A percentile compares a stretch with the other conserved stretches of the same genome.
phyloP scores from a whole-genome alignment of 768 basidiomycete genomes.

The Rhodotorula diobovata region DNA sequence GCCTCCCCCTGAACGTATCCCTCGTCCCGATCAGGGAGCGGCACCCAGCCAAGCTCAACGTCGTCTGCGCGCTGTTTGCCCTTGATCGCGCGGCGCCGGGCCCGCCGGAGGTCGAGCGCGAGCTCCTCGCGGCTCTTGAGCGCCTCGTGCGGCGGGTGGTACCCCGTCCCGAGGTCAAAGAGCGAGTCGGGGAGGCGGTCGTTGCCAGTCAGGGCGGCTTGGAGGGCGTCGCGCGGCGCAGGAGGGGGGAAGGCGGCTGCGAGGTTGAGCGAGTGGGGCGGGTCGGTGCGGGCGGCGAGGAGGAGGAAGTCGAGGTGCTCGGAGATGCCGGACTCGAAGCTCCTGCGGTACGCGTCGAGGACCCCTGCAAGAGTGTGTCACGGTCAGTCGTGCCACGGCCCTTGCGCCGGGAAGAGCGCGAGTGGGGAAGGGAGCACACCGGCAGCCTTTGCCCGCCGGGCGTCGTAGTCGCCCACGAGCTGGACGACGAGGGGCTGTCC shows the following conservation, averaged over 20 bases:
- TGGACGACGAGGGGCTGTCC: background rate
- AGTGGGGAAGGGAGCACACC: background rate
- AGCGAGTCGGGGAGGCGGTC: background rate
- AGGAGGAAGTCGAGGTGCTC: background rate
- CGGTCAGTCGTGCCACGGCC: background rate
- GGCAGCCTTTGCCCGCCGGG: background rate
- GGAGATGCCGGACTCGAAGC: background rate
- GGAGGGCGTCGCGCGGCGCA: background rate
- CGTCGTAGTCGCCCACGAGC: background rate
- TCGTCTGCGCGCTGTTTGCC: background rate
- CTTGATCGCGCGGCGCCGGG: background rate
- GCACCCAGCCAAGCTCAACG: background rate
- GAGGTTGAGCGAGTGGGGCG: background rate
- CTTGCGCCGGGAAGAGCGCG: no score
- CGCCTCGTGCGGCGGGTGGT: background rate
- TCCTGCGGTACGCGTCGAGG: background rate
- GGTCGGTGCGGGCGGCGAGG: background rate
- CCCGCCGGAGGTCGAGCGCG: background rate
- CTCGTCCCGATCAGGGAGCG: background rate
- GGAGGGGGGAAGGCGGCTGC: constrained; percentile 1
- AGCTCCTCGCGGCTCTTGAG: background rate
- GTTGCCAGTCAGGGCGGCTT: background rate
- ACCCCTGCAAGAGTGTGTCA: background rate
- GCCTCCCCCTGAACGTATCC: background rate
- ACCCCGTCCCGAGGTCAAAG: constrained; percentile 4